These are phyloP conservation scores for Hypoxylon sp. DNA, from an alignment of 2,329 filamentous ascomycete genomes.

Conservation along the genomic window DNA sequence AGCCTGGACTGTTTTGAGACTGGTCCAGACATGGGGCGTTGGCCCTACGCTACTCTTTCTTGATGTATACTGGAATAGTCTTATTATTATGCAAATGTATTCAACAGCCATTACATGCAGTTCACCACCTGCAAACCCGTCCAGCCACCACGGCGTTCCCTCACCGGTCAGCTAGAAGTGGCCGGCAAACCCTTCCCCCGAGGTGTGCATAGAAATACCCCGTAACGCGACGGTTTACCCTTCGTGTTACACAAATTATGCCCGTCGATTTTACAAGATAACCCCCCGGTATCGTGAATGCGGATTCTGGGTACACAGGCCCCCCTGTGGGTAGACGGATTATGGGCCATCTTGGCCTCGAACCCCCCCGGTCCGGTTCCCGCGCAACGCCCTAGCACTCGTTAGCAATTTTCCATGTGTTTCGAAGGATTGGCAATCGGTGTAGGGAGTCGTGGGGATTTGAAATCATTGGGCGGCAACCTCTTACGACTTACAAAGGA, in stretches of 20 bases:
- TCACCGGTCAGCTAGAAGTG: slow-evolving; percentile 27
- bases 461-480: slow-evolving; percentile 22
- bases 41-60: slow-evolving; percentile 7
- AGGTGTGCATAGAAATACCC: slow-evolving; percentile 34
- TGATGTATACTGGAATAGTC: not conserved
- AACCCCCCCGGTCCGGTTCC: slow-evolving; percentile 43
- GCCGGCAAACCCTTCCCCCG: slow-evolving; percentile 25
- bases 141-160: slow-evolving; percentile 9
- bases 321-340: slow-evolving; percentile 33
- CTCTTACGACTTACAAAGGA: slow-evolving; percentile 8
- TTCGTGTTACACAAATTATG: slow-evolving; percentile 23
- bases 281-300: slow-evolving; percentile 26
- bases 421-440: slow-evolving; percentile 39
- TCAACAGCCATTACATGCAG: not conserved
- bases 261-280: slow-evolving; percentile 11
- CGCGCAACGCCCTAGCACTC: slow-evolving; percentile 41
- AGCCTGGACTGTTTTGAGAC: slow-evolving; percentile 37
- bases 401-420: slow-evolving; percentile 39
- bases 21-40: slow-evolving; percentile 26
- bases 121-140: too few species aligned
- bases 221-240: slow-evolving; percentile 18
- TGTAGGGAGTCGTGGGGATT: slow-evolving; percentile 26
- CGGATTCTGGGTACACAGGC: slow-evolving; percentile 27
- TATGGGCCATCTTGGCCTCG: slow-evolving; percentile 40
- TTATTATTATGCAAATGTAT: slow-evolving; percentile 15